These are phyloP conservation scores for Daldinia childiae DNA, from an alignment of 495 filamentous ascomycete species.

Conservation along the genomic window DNA sequence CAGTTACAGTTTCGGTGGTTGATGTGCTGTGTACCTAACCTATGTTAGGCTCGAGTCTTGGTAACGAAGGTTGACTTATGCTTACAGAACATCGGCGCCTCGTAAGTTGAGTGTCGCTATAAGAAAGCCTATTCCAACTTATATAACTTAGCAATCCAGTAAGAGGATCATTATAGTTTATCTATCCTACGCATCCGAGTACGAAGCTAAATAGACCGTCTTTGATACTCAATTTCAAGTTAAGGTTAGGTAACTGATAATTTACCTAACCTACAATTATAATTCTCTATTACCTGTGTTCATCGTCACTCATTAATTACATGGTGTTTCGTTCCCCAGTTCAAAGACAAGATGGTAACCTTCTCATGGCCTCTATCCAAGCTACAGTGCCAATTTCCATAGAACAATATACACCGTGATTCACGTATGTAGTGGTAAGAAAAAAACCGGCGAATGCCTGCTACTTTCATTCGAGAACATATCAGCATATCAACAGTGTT, in stretches of 20 bases:
- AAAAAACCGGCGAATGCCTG: background rate
- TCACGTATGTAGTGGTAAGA: background rate
- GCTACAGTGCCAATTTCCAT: background rate
- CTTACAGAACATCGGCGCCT: too few relatives aligned
- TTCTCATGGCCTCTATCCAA: background rate
- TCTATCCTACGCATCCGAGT: too few relatives aligned
- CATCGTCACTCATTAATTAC: background rate
- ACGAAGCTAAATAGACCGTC: background rate
- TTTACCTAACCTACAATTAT: background rate
- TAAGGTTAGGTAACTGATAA: background rate
- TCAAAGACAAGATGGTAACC: background rate
- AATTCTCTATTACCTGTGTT: background rate
- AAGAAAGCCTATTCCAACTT: too few relatives aligned
- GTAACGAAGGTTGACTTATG: background rate
- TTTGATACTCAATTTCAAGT: background rate
- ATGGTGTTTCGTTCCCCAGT: too few relatives aligned
- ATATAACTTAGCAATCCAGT: too few relatives aligned
- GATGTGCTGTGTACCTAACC: background rate
- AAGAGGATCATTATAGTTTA: too few relatives aligned
- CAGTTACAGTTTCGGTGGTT: background rate
- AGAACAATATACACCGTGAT: background rate
- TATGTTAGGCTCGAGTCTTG: background rate
- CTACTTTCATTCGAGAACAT: constrained; percentile 1
- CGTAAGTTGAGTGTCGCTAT: too few relatives aligned
- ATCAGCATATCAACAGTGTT: background rate